Conservation (phyloP, 352 stramenopile species). For the Globisporangium abappressorium region DNA sequence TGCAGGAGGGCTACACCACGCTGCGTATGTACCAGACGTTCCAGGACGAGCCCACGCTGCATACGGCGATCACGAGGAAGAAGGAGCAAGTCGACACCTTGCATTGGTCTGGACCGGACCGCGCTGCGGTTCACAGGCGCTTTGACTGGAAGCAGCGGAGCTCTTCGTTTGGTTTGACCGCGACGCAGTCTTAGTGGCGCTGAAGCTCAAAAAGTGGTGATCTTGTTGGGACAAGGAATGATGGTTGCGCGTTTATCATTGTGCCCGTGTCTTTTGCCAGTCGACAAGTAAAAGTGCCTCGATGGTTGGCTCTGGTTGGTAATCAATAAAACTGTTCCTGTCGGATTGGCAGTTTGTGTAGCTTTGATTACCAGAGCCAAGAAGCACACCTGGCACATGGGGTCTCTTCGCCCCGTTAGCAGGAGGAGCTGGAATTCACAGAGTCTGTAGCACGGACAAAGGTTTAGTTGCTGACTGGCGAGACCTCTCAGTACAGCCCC, state of each 20-base stretch:
- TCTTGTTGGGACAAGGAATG: too few species aligned
- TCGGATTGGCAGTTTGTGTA: too few species aligned
- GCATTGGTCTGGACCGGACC: background rate
- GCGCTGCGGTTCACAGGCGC: background rate
- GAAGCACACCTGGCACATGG: too few species aligned
- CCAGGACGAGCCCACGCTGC: constrained; percentile 36
- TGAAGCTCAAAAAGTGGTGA: too few species aligned
- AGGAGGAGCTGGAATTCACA: too few species aligned
- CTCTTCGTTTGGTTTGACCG: background rate
- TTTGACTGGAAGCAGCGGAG: constrained; percentile 20
- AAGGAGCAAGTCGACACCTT: constrained; percentile 10
- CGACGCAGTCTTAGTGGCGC: background rate
- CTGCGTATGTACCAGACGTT: constrained; percentile 61
- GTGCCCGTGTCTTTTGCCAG: too few species aligned
- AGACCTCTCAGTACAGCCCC: background rate
- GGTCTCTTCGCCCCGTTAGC: too few species aligned
- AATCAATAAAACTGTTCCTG: too few species aligned
- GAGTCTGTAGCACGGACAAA: background rate
- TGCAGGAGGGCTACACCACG: constrained; percentile 53
- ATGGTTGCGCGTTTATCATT: too few species aligned
- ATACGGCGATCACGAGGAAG: constrained; percentile 62
- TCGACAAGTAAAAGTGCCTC: too few species aligned
- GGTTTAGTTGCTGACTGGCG: background rate
- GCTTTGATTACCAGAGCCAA: too few species aligned
- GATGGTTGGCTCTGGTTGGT: too few species aligned